Evolutionary conservation across 2,329 filamentous ascomycete genomes (phyloP).

Genomic region (Venturia aucupariae): DNA sequence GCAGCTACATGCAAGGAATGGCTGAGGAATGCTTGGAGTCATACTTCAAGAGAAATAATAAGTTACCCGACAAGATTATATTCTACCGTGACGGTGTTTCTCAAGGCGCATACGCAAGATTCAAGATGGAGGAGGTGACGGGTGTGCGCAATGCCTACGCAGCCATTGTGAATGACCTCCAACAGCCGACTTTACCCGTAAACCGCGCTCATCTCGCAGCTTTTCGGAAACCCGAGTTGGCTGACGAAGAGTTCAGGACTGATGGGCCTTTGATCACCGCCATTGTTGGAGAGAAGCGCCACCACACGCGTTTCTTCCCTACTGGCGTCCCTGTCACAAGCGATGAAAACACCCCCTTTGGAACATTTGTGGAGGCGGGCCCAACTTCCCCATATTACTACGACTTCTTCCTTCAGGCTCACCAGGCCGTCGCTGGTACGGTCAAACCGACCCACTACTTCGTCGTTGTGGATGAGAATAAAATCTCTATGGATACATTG

Average conservation of each 20-base stretch:
- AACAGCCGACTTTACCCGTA: no score
- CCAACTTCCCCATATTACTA: conserved; percentile 23
- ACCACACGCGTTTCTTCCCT: conserved; percentile 33
- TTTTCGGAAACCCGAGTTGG: not conserved
- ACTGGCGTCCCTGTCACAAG: no score
- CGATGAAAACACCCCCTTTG: no score
- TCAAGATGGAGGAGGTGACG: conserved; percentile 7
- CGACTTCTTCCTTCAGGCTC: conserved; percentile 30
- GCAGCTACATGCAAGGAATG: not conserved
- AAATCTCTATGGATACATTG: conserved; percentile 17
- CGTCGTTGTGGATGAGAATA: conserved; percentile 23
- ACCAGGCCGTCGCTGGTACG: conserved; percentile 24
- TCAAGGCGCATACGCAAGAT: conserved; percentile 17
- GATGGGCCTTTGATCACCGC: not conserved
- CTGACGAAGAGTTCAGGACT: not conserved
- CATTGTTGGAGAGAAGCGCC: conserved; percentile 32
- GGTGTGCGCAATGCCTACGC: not conserved
- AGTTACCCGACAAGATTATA: conserved; percentile 17
- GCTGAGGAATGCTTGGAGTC: not conserved
- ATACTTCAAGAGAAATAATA: not conserved
- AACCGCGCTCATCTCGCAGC: no score
- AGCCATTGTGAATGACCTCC: not conserved
- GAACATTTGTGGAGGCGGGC: conserved; percentile 23
- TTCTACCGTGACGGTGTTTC: conserved; percentile 24
- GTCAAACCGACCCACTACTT: conserved; percentile 27